Evolutionary conservation across 257 asterid genomes (phyloP).

Genomic region (Solanum tacnaense): DNA sequence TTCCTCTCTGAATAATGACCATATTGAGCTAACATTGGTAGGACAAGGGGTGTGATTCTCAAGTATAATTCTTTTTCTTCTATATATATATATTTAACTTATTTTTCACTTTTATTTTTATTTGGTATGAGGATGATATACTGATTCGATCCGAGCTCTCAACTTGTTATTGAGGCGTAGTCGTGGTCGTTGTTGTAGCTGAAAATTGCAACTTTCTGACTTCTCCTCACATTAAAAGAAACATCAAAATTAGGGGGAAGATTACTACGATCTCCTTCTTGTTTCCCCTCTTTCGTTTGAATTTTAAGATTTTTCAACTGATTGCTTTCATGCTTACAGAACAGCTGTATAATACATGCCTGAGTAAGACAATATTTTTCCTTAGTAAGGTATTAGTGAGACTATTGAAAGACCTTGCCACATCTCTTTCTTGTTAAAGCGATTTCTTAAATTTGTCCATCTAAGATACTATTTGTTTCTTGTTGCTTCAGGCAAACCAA

Average conservation of each 20-base stretch:
- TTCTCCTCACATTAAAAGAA: not conserved
- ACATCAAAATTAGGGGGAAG: not conserved
- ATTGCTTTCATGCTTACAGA: not conserved
- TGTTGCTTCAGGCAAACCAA: conserved; percentile 62
- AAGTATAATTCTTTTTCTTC: not conserved
- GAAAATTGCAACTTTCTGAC: not conserved
- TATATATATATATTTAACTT: not conserved
- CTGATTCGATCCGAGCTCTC: not conserved
- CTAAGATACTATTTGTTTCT: not conserved
- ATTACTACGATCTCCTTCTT: not conserved
- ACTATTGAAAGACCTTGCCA: not conserved
- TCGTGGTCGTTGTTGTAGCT: not conserved
- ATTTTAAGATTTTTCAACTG: not conserved
- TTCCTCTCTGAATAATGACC: not conserved
- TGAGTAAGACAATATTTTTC: not conserved
- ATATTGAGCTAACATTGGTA: not conserved
- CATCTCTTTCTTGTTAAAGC: not conserved
- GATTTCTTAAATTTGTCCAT: not conserved
- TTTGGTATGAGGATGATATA: not conserved
- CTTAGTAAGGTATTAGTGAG: not conserved
- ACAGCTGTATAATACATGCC: not conserved
- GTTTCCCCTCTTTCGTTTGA: not conserved
- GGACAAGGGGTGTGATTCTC: not conserved
- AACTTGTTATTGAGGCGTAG: not conserved
- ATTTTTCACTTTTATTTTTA: not conserved